Conservation (phyloP, 345 rosid species). For the Gossypium herbaceum region DNA sequence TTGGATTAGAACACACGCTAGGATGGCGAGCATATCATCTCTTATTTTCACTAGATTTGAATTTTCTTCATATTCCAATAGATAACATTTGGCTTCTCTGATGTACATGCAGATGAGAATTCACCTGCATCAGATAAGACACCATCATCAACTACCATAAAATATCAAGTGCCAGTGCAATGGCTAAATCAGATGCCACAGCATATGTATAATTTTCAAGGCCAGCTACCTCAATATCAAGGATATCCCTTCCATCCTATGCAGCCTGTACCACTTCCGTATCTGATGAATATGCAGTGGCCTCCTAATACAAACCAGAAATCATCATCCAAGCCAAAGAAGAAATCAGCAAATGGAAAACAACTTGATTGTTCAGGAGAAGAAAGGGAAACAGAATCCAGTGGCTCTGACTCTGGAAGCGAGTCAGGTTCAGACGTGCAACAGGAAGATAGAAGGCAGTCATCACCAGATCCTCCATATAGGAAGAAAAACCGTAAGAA, state of each 20-base stretch:
- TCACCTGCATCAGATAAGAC: slow-evolving; percentile 29
- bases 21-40: not conserved
- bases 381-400: slow-evolving; percentile 42
- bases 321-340: slow-evolving; percentile 29
- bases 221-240: slow-evolving; percentile 57
- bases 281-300: slow-evolving; percentile 50
- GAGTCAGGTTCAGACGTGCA: slow-evolving; percentile 44
- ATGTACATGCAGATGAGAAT: slow-evolving; percentile 45
- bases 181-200: slow-evolving; percentile 76
- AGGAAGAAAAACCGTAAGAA: slow-evolving; percentile 53
- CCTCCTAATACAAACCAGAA: slow-evolving; percentile 27
- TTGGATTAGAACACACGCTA: not conserved
- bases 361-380: slow-evolving; percentile 40
- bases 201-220: slow-evolving; percentile 48
- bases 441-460: slow-evolving; percentile 40
- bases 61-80: not conserved
- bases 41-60: not conserved
- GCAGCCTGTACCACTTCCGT: slow-evolving; percentile 45
- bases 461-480: slow-evolving; percentile 31
- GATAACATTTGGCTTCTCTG: not conserved
- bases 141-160: slow-evolving; percentile 28
- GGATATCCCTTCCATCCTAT: slow-evolving; percentile 66
- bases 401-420: slow-evolving; percentile 48
- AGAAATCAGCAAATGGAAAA: slow-evolving; percentile 36
- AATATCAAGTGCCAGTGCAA: slow-evolving; percentile 48